Percentiles rank a stretch among this genome's conserved stretches.
phyloP scores from a whole-genome alignment of 1,284 basidiomycete species.

The Cutaneotrichosporon dermatis region DNA sequence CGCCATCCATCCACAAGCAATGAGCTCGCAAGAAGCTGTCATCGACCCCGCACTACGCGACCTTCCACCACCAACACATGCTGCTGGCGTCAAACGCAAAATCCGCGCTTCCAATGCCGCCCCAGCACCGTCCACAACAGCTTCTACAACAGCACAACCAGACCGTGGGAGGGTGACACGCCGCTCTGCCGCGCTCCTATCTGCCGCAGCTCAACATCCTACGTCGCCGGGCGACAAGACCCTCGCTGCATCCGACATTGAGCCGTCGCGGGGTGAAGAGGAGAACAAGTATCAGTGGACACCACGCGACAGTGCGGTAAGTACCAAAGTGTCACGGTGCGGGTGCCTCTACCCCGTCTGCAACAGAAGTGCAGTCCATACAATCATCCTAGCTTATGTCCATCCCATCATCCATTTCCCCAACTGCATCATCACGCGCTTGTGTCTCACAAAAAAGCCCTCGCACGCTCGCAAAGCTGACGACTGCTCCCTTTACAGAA shows the following conservation, averaged over 20 bases:
- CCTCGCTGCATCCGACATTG: conserved; percentile 5
- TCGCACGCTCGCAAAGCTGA: not conserved
- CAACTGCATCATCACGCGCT: not conserved
- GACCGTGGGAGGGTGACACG: conserved; percentile 3
- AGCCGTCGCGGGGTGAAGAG: conserved; percentile 35
- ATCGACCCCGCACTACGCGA: conserved; percentile 16
- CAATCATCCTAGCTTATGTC: not conserved
- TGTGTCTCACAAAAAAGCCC: not conserved
- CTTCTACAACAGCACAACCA: not conserved
- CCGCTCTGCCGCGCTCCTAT: conserved; percentile 4
- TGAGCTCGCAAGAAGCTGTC: conserved; percentile 7
- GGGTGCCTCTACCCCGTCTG: conserved; percentile 3
- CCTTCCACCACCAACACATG: conserved; percentile 4
- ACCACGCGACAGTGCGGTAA: conserved; percentile 10
- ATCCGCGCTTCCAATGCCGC: not conserved
- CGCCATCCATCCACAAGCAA: not conserved
- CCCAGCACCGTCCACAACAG: not conserved
- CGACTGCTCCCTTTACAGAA: conserved; percentile 8
- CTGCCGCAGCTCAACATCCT: not conserved
- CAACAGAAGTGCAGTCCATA: not conserved
- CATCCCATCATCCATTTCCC: not conserved
- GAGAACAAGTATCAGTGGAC: conserved; percentile 32
- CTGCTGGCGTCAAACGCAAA: conserved; percentile 15
- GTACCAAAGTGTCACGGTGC: not conserved
- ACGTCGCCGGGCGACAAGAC: conserved; percentile 1